These are phyloP conservation scores for Globisporangium perplexum DNA, from an alignment of 352 stramenopile genomes.

Conservation along the genomic window DNA sequence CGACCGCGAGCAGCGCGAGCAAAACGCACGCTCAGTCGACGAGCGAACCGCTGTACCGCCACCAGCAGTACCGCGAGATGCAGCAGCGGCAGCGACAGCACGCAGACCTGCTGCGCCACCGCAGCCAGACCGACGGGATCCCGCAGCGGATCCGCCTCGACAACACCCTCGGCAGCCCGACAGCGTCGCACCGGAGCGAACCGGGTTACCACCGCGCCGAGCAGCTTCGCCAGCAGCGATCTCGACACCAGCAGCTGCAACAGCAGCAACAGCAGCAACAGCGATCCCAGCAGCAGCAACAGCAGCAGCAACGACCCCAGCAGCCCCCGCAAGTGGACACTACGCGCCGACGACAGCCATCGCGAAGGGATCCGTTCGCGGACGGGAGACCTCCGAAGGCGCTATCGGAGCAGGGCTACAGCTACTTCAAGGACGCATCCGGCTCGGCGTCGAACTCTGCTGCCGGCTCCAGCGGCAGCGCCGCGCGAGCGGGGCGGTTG, in stretches of 20 bases:
- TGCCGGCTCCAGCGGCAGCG: background rate
- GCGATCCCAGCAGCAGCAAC: background rate
- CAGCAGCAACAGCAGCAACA: background rate
- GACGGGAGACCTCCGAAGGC: constrained; percentile 4
- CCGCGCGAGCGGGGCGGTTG: background rate
- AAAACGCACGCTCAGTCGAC: constrained; percentile 6
- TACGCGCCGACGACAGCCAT: background rate
- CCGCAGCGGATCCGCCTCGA: constrained; percentile 5
- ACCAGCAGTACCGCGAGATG: constrained; percentile 10
- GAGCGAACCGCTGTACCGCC: constrained; percentile 10
- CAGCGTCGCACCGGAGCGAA: constrained; percentile 3
- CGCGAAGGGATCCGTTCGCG: constrained; percentile 5
- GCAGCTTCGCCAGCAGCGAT: background rate
- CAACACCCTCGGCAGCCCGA: background rate
- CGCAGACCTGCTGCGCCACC: constrained; percentile 10
- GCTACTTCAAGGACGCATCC: background rate
- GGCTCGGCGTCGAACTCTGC: background rate
- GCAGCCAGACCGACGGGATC: constrained; percentile 5
- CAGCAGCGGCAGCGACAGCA: constrained; percentile 9
- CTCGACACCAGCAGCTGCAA: background rate
- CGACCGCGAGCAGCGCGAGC: background rate
- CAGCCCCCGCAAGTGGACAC: background rate
- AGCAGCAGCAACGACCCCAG: background rate
- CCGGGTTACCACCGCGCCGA: background rate
- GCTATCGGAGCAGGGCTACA: constrained; percentile 9